Evolutionary conservation across 345 rosid species (phyloP), one percentile per base, ranked within the genome.

Genomic region (Ailanthus altissimus): DNA sequence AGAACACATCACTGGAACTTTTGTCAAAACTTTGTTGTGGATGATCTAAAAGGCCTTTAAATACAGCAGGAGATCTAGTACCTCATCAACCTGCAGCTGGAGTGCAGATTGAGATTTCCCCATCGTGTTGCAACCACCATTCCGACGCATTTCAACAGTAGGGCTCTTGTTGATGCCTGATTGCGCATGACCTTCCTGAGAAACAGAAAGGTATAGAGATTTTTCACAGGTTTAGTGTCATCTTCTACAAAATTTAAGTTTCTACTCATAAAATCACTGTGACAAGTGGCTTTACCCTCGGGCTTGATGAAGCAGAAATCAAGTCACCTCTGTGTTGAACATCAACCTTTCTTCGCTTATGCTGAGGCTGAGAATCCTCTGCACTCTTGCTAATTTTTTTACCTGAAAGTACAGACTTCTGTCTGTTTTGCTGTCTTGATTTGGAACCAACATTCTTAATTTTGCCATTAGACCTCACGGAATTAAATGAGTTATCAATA

Each of bases 21-120:
- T 13, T 23, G 53, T 45, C 13, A 23, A 67, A 45, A 5, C 5
- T 14, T 6, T 15, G 45, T 65, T 43, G 18, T 45, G 11, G 9
- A 10, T 18, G 58, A 28, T 58, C 67, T n/a, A 38, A 25, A 25
- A 53, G 40, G 76, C 46, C 46, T 51, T 66, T 12, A 36, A 51
- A 67, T 13, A 49, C 70, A 65, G 72, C 47, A 26, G 60, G 10
- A 54, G 72, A 66, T 78, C 61, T 67, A 73, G 69, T 82, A 91
- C 95, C 95, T 86, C 85, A 14, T 77, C 86, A 72, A 72, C 73
- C 74, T 73, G 91, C 81, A 82, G 83, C 74, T 83, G 79, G 45
- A 78, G 80, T 45, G 84, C 79, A 65, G 87, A 77, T 59, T 82
- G 82, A 74, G 81, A 80, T 80, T 77, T 80, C 70, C 79, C 76